Evolutionary conservation across 768 basidiomycete genomes (phyloP).

Genomic region (Leccinum uliginosum): DNA sequence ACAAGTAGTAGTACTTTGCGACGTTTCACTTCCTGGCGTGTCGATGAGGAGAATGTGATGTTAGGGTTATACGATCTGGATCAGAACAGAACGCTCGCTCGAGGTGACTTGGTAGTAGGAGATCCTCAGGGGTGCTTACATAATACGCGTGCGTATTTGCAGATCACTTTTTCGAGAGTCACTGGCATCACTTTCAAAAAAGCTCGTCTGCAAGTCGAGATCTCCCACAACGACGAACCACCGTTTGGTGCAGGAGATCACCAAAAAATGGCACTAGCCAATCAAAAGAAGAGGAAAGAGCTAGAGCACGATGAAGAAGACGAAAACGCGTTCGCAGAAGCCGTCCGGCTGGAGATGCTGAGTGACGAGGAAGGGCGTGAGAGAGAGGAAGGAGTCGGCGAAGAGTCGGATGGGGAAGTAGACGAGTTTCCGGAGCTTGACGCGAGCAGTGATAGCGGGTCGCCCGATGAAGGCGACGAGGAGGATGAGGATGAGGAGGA

Average conservation of each 20-base stretch:
- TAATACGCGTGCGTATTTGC: slow-evolving; percentile 4
- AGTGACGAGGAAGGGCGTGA: slow-evolving; percentile 63
- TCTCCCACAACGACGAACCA: not conserved
- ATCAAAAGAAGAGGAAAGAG: slow-evolving; percentile 58
- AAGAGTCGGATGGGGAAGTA: slow-evolving; percentile 51
- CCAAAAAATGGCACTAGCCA: slow-evolving; percentile 33
- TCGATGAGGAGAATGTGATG: too few relatives aligned
- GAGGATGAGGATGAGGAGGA: slow-evolving; percentile 31
- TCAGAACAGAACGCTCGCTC: too few relatives aligned
- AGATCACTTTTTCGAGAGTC: slow-evolving; percentile 8
- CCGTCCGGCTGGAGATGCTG: slow-evolving; percentile 60
- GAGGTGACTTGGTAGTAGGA: too few relatives aligned
- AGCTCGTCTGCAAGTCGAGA: not conserved
- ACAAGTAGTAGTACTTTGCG: not conserved
- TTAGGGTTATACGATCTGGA: too few relatives aligned
- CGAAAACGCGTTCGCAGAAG: slow-evolving; percentile 31
- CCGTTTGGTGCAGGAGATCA: slow-evolving; percentile 27
- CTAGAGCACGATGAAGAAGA: slow-evolving; percentile 36
- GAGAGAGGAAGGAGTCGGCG: slow-evolving; percentile 29
- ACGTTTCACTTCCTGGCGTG: not conserved
- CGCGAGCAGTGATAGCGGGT: slow-evolving; percentile 40
- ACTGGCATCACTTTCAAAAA: not conserved
- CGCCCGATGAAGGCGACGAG: slow-evolving; percentile 30
- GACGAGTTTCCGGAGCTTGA: slow-evolving; percentile 76
- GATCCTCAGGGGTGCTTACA: slow-evolving; percentile 9